Evolutionary conservation across 1,139 yeast species (phyloP), one percentile per base, ranked within the genome.

Genomic region (Yamadazyma triangularis): DNA sequence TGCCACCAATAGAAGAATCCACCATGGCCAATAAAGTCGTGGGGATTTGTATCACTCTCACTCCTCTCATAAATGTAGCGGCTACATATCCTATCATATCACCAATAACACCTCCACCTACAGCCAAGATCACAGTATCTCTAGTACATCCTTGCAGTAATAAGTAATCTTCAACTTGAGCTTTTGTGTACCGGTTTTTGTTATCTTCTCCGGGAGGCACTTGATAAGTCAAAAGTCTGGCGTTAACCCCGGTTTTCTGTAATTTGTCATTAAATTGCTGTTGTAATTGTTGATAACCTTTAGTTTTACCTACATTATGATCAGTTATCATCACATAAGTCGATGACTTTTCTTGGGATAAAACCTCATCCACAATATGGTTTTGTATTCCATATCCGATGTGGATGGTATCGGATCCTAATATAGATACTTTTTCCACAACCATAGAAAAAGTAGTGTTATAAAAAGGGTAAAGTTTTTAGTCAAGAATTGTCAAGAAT

Each of bases 51-150:
- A 88, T 80, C 38, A 88, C 86, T 41, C 96, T 74, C 12, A 93
- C 95, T 33, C 99, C 99, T 56, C 99, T 77, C 99, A 93, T 93
- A 57, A 91, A 93, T 4, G 98, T 91, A 18, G 98, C 94, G 13
- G 98, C 98, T 29, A 91, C 97, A 55, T 80, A 93, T 4, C 99
- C 99, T 48, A 91, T 86, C 98, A 93, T 91, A 53, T 93, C 99
- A 35, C 99, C 99, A 60, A 93, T 89, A 32, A 93, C 94, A 46
- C 99, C 99, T 41, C 99, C 99, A 38, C 98, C 99, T 38, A 93
- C 77, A 4, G 99, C 99, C 35, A 93, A 61, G 36, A 93, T 79
- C 15, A 93, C 89, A 3, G 97, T 88, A 54, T 93, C 99, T 60
- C 98, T 76, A 16, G 97, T 91, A 59, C 99, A 93, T 15, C 95